These are phyloP conservation scores for Cyberlindnera bimundalis DNA, from an alignment of 805 yeast genomes.

Conservation along the genomic window DNA sequence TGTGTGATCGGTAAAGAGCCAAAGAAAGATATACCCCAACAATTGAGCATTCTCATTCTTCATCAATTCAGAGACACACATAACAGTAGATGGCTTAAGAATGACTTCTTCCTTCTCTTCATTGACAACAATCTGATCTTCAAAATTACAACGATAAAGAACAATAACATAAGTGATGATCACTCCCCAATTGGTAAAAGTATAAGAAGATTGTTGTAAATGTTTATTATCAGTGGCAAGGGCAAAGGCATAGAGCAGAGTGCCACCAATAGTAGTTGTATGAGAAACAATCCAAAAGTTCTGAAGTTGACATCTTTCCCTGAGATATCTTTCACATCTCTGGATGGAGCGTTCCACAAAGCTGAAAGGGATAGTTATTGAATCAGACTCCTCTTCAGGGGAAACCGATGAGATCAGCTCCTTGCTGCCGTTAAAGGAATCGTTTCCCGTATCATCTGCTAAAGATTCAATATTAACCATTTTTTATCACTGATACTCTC, in stretches of 20 bases:
- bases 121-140: constrained; percentile 16
- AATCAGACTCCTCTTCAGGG: not conserved
- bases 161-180: constrained; percentile 26
- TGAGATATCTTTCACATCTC: constrained; percentile 10
- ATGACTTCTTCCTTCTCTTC: constrained; percentile 16
- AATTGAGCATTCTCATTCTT: constrained; percentile 41
- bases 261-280: constrained; percentile 20
- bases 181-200: constrained; percentile 19
- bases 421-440: no score
- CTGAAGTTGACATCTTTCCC: constrained; percentile 19
- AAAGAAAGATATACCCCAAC: constrained; percentile 35
- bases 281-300: constrained; percentile 27
- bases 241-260: constrained; percentile 10
- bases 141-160: constrained; percentile 21
- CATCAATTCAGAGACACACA: constrained; percentile 34
- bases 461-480: no score
- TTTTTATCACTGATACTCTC: no score
- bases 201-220: constrained; percentile 14
- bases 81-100: constrained; percentile 10
- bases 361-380: constrained; percentile 10
- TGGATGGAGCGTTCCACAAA: constrained; percentile 3
- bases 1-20: constrained; percentile 34
- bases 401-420: not conserved
- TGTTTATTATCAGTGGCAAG: not conserved
- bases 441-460: no score